Evolutionary conservation across 345 rosid species (phyloP).

Genomic region (Acer saccharum): DNA sequence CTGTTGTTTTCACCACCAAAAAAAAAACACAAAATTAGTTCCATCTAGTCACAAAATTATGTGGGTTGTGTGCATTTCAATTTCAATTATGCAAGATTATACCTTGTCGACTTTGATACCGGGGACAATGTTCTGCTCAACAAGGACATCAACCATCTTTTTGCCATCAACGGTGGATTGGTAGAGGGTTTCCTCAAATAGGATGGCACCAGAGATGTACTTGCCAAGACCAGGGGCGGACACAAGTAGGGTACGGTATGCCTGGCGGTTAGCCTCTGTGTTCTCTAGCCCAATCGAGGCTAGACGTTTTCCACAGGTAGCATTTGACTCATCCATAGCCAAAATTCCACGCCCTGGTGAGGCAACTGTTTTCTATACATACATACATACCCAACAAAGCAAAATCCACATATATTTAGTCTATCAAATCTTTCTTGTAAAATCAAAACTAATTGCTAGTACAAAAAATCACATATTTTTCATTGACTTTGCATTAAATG

Average conservation of each 20-base stretch:
- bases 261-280: slow-evolving; percentile 97
- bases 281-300: slow-evolving; percentile 94
- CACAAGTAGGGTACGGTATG: slow-evolving; percentile 86
- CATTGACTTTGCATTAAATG: not conserved
- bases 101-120: slow-evolving; percentile 99
- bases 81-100: not conserved
- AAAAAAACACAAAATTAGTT: not conserved
- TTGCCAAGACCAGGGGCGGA: slow-evolving; percentile 82
- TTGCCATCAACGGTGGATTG: slow-evolving; percentile 85
- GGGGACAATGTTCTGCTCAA: slow-evolving; percentile 88
- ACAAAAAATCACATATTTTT: no score
- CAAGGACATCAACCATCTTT: slow-evolving; percentile 92
- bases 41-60: not conserved
- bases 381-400: slow-evolving; percentile 1
- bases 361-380: slow-evolving; percentile 77
- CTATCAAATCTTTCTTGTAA: no score
- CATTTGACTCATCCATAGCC: slow-evolving; percentile 99
- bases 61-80: not conserved
- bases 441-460: no score
- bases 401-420: not conserved
- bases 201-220: slow-evolving; percentile 88
- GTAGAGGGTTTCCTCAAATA: slow-evolving; percentile 96
- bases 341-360: slow-evolving; percentile 97
- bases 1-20: slow-evolving; percentile 39
- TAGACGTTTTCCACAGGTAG: slow-evolving; percentile 95